These are phyloP conservation scores for Podila epicladia DNA, from an alignment of 192 early-diverging fungal genomes.

Conservation along the genomic window DNA sequence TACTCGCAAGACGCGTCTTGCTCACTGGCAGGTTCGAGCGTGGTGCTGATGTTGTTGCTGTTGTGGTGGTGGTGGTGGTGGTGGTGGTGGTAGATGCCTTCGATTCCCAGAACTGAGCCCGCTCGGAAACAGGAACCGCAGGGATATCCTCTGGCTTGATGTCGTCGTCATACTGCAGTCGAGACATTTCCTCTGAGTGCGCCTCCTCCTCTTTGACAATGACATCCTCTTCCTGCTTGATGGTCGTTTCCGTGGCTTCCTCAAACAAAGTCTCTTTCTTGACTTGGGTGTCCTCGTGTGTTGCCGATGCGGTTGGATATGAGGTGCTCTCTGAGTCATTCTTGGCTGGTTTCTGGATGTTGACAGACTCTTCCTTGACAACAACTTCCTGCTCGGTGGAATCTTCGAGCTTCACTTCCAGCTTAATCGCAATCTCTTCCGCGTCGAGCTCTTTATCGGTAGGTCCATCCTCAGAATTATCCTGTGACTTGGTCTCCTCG, in stretches of 20 bases:
- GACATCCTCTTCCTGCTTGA: constrained; percentile 22
- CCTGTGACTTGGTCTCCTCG: not conserved
- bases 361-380: not conserved
- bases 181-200: not conserved
- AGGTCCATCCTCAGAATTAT: not conserved
- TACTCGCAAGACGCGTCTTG: constrained; percentile 8
- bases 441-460: not conserved
- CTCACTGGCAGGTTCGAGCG: constrained; percentile 25
- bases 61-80: not conserved
- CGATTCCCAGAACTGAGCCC: constrained; percentile 41
- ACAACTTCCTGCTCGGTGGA: not conserved
- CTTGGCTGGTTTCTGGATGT: too few species aligned
- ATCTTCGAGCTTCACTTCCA: not conserved
- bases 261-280: not conserved
- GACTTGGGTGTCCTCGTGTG: not conserved
- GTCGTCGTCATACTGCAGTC: not conserved
- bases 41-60: constrained; percentile 1
- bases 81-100: constrained; percentile 1
- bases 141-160: constrained; percentile 13
- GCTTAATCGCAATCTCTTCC: constrained; percentile 7
- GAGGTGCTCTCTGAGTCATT: too few species aligned
- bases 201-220: constrained; percentile 17
- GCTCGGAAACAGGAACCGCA: constrained; percentile 13
- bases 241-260: not conserved
- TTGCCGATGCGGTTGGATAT: too few species aligned